phyloP scores from a whole-genome alignment of 805 yeast species.

The Brettanomyces anomalus region DNA sequence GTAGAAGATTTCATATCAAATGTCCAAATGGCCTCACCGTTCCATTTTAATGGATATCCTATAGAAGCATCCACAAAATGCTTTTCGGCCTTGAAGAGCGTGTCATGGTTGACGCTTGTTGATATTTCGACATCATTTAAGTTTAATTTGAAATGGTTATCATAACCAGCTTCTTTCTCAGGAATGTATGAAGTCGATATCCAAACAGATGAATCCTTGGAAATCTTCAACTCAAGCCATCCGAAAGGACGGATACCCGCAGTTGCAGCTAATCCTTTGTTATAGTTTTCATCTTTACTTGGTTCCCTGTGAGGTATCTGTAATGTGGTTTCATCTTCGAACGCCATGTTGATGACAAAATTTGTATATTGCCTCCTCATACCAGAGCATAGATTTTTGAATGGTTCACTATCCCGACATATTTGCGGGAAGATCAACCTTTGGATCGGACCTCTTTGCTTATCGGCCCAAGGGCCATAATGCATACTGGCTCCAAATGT shows the following conservation, averaged over 20 bases:
- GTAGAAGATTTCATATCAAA: constrained; percentile 44
- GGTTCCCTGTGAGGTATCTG: constrained; percentile 79
- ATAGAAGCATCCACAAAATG: constrained; percentile 49
- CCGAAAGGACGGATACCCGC: constrained; percentile 61
- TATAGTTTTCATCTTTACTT: constrained; percentile 52
- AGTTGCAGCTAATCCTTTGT: constrained; percentile 4
- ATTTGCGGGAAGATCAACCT: constrained; percentile 58
- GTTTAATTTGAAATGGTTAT: constrained; percentile 35
- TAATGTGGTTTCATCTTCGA: constrained; percentile 57
- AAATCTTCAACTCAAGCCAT: constrained; percentile 74
- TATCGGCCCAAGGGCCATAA: constrained; percentile 96
- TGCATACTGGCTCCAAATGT: constrained; percentile 56
- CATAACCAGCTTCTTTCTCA: constrained; percentile 41
- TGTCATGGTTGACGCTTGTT: constrained; percentile 84
- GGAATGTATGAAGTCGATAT: constrained; percentile 45
- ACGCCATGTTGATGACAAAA: constrained; percentile 44
- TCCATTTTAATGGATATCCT: constrained; percentile 76
- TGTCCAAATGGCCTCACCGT: constrained; percentile 64
- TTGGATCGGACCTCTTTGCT: constrained; percentile 64
- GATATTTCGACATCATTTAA: constrained; percentile 54
- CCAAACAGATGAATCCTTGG: constrained; percentile 40
- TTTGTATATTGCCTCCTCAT: constrained; percentile 45
- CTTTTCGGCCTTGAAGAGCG: constrained; percentile 52
- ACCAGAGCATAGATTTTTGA: constrained; percentile 34
- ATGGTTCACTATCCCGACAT: constrained; percentile 45